These are phyloP conservation scores for Boletellus ananas DNA, from an alignment of 768 basidiomycete species.

Conservation along the genomic window DNA sequence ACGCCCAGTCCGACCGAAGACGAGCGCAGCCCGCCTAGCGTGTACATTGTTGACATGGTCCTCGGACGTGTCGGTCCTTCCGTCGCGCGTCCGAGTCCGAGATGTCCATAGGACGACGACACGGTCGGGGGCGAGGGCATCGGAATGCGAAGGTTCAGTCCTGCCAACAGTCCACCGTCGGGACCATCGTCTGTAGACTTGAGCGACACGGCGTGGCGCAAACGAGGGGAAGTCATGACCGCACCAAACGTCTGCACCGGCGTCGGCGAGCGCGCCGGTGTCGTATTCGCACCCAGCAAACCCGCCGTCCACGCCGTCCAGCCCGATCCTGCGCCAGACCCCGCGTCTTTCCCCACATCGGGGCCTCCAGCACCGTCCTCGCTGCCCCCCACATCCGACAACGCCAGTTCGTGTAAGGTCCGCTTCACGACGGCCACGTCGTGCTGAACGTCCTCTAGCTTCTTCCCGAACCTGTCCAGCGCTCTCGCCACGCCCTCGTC, in stretches of 20 bases:
- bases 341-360: background rate
- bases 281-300: conserved; percentile 41
- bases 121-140: conserved; percentile 41
- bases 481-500: conserved; percentile 34
- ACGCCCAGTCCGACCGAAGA: conserved; percentile 29
- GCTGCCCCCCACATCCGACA: background rate
- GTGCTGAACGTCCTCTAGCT: conserved; percentile 70
- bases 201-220: conserved; percentile 48
- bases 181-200: conserved; percentile 4
- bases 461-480: conserved; percentile 45
- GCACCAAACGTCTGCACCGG: conserved; percentile 63
- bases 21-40: conserved; percentile 52
- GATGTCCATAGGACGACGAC: conserved; percentile 7
- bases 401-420: conserved; percentile 44
- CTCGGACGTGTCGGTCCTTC: conserved; percentile 34
- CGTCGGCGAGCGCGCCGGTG: conserved; percentile 36
- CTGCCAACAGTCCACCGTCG: conserved; percentile 35
- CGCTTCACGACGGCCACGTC: conserved; percentile 71
- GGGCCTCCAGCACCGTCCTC: background rate
- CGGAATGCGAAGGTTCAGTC: conserved; percentile 51
- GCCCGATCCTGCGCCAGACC: conserved; percentile 14
- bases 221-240: conserved; percentile 62
- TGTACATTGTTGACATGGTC: conserved; percentile 60
- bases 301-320: conserved; percentile 57
- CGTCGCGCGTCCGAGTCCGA: conserved; percentile 15